Percentiles rank a stretch among this genome's conserved stretches.
Conservation (phyloP, 306 rosid species). For the Vachellia pachyceras region DNA sequence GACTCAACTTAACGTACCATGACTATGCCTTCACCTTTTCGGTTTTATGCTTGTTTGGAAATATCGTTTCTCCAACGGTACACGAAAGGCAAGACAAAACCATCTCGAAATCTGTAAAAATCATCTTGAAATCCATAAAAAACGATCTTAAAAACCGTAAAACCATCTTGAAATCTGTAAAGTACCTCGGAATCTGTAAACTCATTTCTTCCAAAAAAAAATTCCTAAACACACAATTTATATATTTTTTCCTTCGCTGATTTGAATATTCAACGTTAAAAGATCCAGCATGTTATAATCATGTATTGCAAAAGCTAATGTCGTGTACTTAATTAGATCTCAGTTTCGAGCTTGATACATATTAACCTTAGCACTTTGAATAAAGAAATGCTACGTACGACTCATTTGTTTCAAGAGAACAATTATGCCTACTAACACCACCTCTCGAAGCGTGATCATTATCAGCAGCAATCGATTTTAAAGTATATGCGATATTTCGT, state of each 20-base stretch:
- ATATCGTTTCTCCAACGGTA: too few relatives aligned
- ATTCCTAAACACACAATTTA: too few relatives aligned
- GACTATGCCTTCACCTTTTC: neutral
- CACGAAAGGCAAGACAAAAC: too few relatives aligned
- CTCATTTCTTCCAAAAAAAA: too few relatives aligned
- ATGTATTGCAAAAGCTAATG: neutral
- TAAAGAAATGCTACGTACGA: neutral
- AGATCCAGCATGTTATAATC: neutral
- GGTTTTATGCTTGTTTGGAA: too few relatives aligned
- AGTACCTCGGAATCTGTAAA: too few relatives aligned
- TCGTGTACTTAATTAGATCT: neutral
- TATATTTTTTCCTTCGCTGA: neutral
- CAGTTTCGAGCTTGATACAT: neutral
- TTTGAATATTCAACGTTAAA: neutral
- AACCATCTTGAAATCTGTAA: too few relatives aligned
- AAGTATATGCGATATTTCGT: neutral
- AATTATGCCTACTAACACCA: neutral
- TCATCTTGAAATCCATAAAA: too few relatives aligned
- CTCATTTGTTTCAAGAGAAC: neutral
- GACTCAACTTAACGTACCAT: neutral
- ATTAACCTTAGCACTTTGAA: too few relatives aligned
- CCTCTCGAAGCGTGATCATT: neutral
- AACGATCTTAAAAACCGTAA: too few relatives aligned
- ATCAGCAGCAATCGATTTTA: neutral
- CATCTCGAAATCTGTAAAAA: too few relatives aligned